Evolutionary conservation across 352 stramenopile genomes (phyloP), one percentile per base, ranked within the genome.

Genomic region (Phytophthora multivora): DNA sequence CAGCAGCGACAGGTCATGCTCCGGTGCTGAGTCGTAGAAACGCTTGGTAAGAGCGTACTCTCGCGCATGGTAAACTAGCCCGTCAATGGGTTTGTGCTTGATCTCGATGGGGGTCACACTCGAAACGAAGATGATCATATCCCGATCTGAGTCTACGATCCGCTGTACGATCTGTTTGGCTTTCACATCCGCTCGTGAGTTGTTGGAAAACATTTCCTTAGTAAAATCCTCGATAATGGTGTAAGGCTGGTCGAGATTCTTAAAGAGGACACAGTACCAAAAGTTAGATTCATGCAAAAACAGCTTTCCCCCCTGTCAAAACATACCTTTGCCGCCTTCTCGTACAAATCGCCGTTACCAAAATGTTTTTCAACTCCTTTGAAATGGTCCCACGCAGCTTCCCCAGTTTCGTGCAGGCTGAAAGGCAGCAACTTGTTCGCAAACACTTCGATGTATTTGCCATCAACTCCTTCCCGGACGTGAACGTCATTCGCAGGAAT

Each of bases 31-130:
- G 0, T 46, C 39, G 5, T 47, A 55, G 23, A 77, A 66, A 25
- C 53, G 72, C 43, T 77, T 78, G 18, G 85, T 66, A 21, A 90
- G 43, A 40, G 83, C 64, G 18, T 69, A 72, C 45, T 61, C 50
- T 43, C 59, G 38, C 0, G 43, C 41, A 13, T 68, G 63, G 35
- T 68, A 72, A 4, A 46, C 49, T 2, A 68, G 49, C 2, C 64
- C 58, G 11, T 66, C 48, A 21, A 72, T 43, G 9, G 39, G 25
- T 33, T 68, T 72, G 51, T 72, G 50, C 13, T 68, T 64, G 42
- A 72, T 63, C 31, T 68, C 43, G 15, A 51, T 41, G 8, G 64
- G 56, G 0, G 35, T 50, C 10, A 68, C 59, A 11, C 58, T 69
- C 9, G 51, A 63, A 13, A 72, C 57, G 39, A 68, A 59, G 28